These are phyloP conservation scores for Neurospora sp. DNA, from an alignment of 495 filamentous ascomycete genomes.

Conservation along the genomic window DNA sequence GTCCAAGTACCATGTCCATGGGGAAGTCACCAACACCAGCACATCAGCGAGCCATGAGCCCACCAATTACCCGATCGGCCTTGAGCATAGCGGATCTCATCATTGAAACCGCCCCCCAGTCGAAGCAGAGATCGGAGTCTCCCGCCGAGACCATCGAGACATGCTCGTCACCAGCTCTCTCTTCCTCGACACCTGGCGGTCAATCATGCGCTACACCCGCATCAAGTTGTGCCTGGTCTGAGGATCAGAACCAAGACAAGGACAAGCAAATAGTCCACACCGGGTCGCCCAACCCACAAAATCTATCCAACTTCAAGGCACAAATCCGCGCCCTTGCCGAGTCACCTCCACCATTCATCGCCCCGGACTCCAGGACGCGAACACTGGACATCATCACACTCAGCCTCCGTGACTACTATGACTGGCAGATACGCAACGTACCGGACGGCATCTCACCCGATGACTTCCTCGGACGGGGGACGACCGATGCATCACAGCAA, in stretches of 20 bases:
- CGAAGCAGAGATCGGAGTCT: slow-evolving; percentile 1
- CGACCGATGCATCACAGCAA: slow-evolving; percentile 13
- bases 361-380: slow-evolving; percentile 11
- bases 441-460: slow-evolving; percentile 20
- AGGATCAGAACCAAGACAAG: slow-evolving; percentile 2
- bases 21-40: background rate
- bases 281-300: slow-evolving; percentile 7
- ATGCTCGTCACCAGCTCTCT: background rate
- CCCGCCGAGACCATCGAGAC: background rate
- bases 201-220: slow-evolving; percentile 6
- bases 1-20: background rate
- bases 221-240: slow-evolving; percentile 8
- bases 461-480: slow-evolving; percentile 15
- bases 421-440: slow-evolving; percentile 21
- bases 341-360: slow-evolving; percentile 11
- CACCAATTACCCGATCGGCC: background rate
- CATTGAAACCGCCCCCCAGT: slow-evolving; percentile 1
- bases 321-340: slow-evolving; percentile 14
- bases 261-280: background rate
- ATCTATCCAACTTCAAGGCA: slow-evolving; percentile 10
- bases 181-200: slow-evolving; percentile 6
- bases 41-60: background rate
- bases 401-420: slow-evolving; percentile 20
- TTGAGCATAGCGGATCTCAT: slow-evolving; percentile 21
- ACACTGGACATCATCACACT: slow-evolving; percentile 17